These are phyloP conservation scores for Ganoderma resinaceum DNA, from an alignment of 1,284 basidiomycete species.

Conservation along the genomic window DNA sequence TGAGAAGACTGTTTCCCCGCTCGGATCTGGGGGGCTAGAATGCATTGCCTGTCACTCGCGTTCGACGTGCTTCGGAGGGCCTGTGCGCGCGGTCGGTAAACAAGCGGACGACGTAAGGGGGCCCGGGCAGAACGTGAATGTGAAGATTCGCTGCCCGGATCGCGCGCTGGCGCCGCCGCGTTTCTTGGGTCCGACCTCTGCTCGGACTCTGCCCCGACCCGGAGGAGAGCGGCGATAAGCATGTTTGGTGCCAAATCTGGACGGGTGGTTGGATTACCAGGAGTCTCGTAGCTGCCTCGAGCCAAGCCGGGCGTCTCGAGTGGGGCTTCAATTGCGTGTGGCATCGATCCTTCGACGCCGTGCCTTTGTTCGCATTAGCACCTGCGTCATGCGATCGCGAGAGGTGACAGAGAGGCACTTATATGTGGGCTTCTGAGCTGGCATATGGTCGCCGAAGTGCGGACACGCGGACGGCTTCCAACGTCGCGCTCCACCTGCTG, in stretches of 20 bases:
- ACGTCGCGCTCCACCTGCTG: neutral
- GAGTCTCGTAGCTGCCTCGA: neutral
- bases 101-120: conserved; percentile 1
- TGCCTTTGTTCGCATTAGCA: neutral
- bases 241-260: neutral
- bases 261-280: neutral
- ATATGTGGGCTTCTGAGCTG: conserved; percentile 4
- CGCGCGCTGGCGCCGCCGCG: neutral
- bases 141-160: neutral
- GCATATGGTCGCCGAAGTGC: conserved; percentile 1
- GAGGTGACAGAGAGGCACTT: neutral
- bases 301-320: neutral
- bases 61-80: neutral
- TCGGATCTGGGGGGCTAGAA: neutral
- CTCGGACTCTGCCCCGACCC: neutral
- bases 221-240: conserved; percentile 3
- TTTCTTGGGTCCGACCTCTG: neutral
- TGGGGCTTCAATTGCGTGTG: neutral
- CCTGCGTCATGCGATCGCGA: neutral
- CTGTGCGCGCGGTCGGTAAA: neutral
- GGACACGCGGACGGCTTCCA: neutral
- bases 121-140: too few relatives aligned
- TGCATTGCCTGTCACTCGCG: neutral
- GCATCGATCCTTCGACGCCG: neutral
- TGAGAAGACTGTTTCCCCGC: neutral